Evolutionary conservation across 345 rosid species (phyloP).

Genomic region (Laguncularia racemosa): DNA sequence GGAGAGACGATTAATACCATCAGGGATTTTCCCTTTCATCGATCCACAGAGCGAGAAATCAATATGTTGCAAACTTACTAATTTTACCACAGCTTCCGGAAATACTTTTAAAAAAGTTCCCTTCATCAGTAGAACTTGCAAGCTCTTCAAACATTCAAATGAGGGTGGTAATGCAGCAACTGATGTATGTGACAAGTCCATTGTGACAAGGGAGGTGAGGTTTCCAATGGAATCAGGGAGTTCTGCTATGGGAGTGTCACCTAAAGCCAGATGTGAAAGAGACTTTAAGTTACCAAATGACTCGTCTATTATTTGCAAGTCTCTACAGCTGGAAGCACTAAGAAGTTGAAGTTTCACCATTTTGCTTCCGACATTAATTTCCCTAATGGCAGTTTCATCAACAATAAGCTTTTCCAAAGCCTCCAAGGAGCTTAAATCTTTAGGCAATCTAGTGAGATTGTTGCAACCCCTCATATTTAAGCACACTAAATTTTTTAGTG

Average conservation of each 20-base stretch:
- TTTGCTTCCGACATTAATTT: too few species aligned
- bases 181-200: not conserved
- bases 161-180: not conserved
- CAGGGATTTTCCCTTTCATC: not conserved
- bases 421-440: rapidly evolving
- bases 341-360: not conserved
- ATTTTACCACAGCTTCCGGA: not conserved
- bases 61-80: not conserved
- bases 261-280: not conserved
- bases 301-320: too few species aligned
- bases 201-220: not conserved
- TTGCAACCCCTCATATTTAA: not conserved
- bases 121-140: not conserved
- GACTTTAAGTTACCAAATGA: not conserved
- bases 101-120: not conserved
- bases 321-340: not conserved
- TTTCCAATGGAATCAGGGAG: not conserved
- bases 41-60: not conserved
- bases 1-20: not conserved
- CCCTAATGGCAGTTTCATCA: rapidly evolving
- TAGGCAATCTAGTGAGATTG: rapidly evolving
- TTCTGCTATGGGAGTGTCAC: not conserved
- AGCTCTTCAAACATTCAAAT: not conserved
- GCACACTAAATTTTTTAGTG: not conserved
- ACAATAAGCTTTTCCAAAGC: not conserved